A percentile compares a stretch with the other conserved stretches of the same genome.
Evolutionary conservation across 2,329 filamentous ascomycete genomes (phyloP).

Genomic region (Fusarium sp.): DNA sequence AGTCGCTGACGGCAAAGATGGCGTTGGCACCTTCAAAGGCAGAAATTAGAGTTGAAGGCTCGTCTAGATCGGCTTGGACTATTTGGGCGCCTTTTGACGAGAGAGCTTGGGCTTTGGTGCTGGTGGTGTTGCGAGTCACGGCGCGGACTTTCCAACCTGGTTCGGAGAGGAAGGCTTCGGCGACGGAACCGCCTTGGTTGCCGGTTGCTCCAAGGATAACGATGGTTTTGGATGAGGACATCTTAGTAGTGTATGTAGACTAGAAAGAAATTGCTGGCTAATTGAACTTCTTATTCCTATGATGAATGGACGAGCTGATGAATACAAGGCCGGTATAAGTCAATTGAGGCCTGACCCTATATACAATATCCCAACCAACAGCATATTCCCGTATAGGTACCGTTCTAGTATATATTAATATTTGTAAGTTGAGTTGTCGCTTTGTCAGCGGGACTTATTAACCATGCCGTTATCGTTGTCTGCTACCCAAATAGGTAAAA

Average conservation of each 20-base stretch:
- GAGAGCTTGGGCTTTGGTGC: constrained; percentile 23
- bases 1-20: constrained; percentile 50
- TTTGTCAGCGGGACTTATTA: constrained; percentile 13
- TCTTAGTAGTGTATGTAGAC: not conserved
- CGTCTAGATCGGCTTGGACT: constrained; percentile 15
- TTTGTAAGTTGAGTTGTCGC: not conserved
- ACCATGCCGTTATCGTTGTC: not conserved
- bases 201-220: constrained; percentile 37
- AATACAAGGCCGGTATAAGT: too few relatives aligned
- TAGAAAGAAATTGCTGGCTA: too few relatives aligned
- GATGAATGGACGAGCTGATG: too few relatives aligned
- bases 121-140: constrained; percentile 26
- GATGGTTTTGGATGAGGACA: constrained; percentile 32
- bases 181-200: constrained; percentile 38
- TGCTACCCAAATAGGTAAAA: too few relatives aligned
- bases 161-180: constrained; percentile 5
- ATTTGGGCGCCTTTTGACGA: constrained; percentile 19
- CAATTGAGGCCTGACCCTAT: not conserved
- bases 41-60: not conserved
- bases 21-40: constrained; percentile 20
- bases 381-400: accelerated
- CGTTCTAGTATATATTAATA: not conserved
- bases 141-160: constrained; percentile 28
- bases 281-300: too few relatives aligned
- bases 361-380: not conserved